Evolutionary conservation across 1,284 basidiomycete species (phyloP), one percentile per base, ranked within the genome.

Genomic region (Violaceomyces palustris): DNA sequence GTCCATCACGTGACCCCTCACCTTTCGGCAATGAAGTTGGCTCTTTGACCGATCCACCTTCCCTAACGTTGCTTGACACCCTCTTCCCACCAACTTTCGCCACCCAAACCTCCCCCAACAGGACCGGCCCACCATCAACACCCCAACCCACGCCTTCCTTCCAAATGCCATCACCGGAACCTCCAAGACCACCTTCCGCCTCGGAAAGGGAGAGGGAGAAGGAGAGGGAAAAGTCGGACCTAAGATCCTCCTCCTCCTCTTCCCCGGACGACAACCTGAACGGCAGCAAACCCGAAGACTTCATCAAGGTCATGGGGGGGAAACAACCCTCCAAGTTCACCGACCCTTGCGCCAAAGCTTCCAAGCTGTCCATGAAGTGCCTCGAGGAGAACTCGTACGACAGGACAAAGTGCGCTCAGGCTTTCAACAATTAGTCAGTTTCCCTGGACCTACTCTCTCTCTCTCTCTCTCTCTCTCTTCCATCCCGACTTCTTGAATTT

Each of bases 311-410:
- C 18, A 57, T 63, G 53, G 52, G 47, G 12, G 45, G 59, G 45
- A 67, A 69, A 29, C 52, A 57, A 6, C 54, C 65, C 5, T 56
- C 55, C 19, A 64, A 69, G 43, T 69, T 39, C 35, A 61, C 60
- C 11, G 69, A 72, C 34, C 69, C 69, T 0, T 72, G 70, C 39
- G 61, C 58, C 22, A 51, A 64, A n/a, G 70, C 70, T 0, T 64
- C 69, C 19, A 51, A 63, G 39, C 56, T 63, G 21, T 60, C 53
- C 10, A 71, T 72, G 65, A 58, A 63, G 40, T 72, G 70, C 30
- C 50, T 72, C 24, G 68, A 71, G 43, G 56, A 59, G 15, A 41
- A 72, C 21, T 49, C 46, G 4, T 71, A 69, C 48, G 70, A 72
- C 33, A 38, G 67, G 17, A 18, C 37, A 33, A 58, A 64, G 45